Conservation (phyloP, 1,139 yeast species). For the Diutina neorugosa region DNA sequence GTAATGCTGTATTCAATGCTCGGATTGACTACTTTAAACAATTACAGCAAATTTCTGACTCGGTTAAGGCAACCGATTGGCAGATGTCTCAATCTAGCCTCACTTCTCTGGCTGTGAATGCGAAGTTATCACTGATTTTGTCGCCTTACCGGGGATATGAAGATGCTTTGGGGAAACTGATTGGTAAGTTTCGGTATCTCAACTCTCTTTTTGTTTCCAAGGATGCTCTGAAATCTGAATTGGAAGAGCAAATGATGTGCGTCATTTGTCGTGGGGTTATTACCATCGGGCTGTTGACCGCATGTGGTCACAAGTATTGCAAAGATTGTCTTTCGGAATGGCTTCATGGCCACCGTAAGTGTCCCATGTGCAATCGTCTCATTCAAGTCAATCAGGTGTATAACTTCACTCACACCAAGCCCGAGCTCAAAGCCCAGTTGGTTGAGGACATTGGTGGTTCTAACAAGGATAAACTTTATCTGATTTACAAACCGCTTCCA, state of each 20-base stretch:
- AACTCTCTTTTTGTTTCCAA: slow-evolving; percentile 13
- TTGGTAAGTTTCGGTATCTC: slow-evolving; percentile 2
- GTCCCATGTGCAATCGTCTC: slow-evolving; percentile 68
- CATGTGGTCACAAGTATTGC: slow-evolving; percentile 88
- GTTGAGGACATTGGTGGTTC: slow-evolving; percentile 16
- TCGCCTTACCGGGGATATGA: not conserved
- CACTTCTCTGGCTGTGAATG: not conserved
- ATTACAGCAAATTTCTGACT: slow-evolving; percentile 77
- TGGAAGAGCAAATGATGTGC: slow-evolving; percentile 40
- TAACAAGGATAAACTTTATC: slow-evolving; percentile 8
- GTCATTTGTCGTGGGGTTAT: slow-evolving; percentile 66
- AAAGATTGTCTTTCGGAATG: slow-evolving; percentile 65
- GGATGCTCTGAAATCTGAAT: slow-evolving; percentile 9
- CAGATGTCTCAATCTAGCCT: not conserved
- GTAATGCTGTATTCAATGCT: slow-evolving; percentile 62
- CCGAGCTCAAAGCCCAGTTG: slow-evolving; percentile 35
- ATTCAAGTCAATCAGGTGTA: slow-evolving; percentile 39
- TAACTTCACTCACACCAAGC: slow-evolving; percentile 40
- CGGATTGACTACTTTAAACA: slow-evolving; percentile 75
- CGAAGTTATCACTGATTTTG: not conserved
- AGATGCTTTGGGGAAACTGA: not conserved
- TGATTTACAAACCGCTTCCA: slow-evolving; percentile 38
- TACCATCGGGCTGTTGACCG: slow-evolving; percentile 63
- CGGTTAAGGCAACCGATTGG: slow-evolving; percentile 28
- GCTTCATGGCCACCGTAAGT: slow-evolving; percentile 39